These are phyloP conservation scores for Penicillium salamii DNA, from an alignment of 495 filamentous ascomycete species.

Conservation along the genomic window DNA sequence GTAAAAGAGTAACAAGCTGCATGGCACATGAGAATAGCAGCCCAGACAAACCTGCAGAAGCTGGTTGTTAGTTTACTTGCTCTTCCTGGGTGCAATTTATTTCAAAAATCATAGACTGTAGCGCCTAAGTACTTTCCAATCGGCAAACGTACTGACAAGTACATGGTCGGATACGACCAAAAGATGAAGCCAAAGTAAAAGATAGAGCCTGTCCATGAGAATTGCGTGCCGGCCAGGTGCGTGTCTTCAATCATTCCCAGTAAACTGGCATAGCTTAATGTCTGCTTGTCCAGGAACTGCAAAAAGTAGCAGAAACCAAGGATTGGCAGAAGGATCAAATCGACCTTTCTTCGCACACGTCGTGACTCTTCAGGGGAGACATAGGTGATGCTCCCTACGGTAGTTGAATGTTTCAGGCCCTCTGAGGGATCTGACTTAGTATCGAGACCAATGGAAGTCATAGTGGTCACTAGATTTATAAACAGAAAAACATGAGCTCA, in stretches of 20 bases:
- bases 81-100: too few relatives aligned
- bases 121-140: too few relatives aligned
- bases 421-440: too few relatives aligned
- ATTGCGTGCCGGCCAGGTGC: conserved; percentile 37
- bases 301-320: conserved; percentile 29
- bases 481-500: too few relatives aligned
- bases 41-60: conserved; percentile 25
- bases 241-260: not conserved
- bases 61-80: too few relatives aligned
- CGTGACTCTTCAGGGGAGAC: too few relatives aligned
- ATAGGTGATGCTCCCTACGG: too few relatives aligned
- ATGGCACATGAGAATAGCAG: conserved; percentile 22
- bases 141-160: too few relatives aligned
- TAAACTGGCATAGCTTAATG: conserved; percentile 28
- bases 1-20: conserved; percentile 44
- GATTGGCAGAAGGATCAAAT: conserved; percentile 45
- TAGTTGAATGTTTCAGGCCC: too few relatives aligned
- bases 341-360: conserved; percentile 38
- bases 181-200: conserved; percentile 36
- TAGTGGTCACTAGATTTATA: too few relatives aligned
- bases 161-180: not conserved
- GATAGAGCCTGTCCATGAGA: conserved; percentile 41
- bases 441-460: too few relatives aligned
- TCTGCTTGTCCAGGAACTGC: conserved; percentile 50
- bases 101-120: too few relatives aligned